These are phyloP conservation scores for Podospora didyma DNA, from an alignment of 495 filamentous ascomycete genomes.

Conservation along the genomic window DNA sequence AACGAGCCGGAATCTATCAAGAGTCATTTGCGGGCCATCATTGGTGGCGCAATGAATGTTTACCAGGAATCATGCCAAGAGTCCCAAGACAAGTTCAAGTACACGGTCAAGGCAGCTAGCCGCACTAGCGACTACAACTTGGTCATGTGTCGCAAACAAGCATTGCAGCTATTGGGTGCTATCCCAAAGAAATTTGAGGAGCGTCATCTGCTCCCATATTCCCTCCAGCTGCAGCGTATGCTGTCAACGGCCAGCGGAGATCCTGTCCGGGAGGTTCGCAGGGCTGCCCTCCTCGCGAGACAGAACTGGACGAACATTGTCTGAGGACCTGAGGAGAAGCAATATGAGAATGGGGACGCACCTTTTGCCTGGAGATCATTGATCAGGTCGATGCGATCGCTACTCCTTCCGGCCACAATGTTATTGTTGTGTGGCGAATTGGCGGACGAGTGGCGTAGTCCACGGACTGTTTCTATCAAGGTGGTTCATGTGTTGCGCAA, in stretches of 20 bases:
- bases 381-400: too few species aligned
- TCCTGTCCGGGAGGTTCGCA: slow-evolving; percentile 39
- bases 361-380: too few species aligned
- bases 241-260: slow-evolving; percentile 41
- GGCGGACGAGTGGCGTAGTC: too few species aligned
- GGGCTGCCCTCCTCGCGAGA: slow-evolving; percentile 36
- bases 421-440: too few species aligned
- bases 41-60: slow-evolving; percentile 26
- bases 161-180: slow-evolving; percentile 34
- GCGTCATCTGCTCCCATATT: slow-evolving; percentile 30
- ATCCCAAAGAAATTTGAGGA: slow-evolving; percentile 39
- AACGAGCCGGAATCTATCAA: slow-evolving; percentile 31
- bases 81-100: neutral
- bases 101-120: neutral
- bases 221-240: slow-evolving; percentile 33
- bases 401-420: too few species aligned
- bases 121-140: neutral
- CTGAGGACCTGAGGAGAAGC: neutral
- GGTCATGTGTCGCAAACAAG: slow-evolving; percentile 29
- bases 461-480: too few species aligned
- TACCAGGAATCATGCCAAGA: slow-evolving; percentile 24
- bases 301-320: slow-evolving; percentile 34
- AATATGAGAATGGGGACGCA: neutral
- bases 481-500: too few species aligned
- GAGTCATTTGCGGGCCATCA: slow-evolving; percentile 33